Percentiles rank a stretch among this genome's conserved stretches.
Conservation (phyloP, 1,284 basidiomycete genomes). For the Ganoderma lingzhi region DNA sequence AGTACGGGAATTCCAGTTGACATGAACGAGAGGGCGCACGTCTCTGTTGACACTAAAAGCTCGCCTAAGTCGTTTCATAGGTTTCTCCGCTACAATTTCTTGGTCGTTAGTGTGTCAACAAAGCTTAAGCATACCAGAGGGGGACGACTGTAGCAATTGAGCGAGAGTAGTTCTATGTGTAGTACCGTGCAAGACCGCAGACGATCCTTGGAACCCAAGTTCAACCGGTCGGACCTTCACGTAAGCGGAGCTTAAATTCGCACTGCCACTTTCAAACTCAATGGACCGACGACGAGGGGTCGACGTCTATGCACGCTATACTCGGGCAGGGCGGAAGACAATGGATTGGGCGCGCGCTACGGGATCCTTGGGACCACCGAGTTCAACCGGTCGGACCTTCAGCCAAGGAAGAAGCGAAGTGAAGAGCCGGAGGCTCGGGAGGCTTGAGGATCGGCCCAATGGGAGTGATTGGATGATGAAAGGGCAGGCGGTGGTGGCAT, state of each 20-base stretch:
- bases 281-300: too few species aligned
- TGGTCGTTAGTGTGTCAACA: too few species aligned
- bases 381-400: too few species aligned
- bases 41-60: neutral
- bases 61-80: neutral
- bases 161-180: neutral
- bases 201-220: neutral
- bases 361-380: too few species aligned
- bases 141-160: neutral
- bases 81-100: neutral
- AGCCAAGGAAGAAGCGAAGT: too few species aligned
- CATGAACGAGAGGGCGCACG: constrained; percentile 1
- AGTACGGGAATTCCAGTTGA: constrained; percentile 3
- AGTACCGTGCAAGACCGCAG: neutral
- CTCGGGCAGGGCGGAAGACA: too few species aligned
- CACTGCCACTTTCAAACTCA: neutral
- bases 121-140: neutral
- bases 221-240: neutral
- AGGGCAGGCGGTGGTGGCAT: too few species aligned
- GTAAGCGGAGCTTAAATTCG: neutral
- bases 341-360: too few species aligned
- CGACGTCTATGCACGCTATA: too few species aligned
- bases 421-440: too few species aligned
- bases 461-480: too few species aligned
- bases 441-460: too few species aligned